Conservation (phyloP, 2,329 filamentous ascomycete genomes). For the Colletotrichum musae region DNA sequence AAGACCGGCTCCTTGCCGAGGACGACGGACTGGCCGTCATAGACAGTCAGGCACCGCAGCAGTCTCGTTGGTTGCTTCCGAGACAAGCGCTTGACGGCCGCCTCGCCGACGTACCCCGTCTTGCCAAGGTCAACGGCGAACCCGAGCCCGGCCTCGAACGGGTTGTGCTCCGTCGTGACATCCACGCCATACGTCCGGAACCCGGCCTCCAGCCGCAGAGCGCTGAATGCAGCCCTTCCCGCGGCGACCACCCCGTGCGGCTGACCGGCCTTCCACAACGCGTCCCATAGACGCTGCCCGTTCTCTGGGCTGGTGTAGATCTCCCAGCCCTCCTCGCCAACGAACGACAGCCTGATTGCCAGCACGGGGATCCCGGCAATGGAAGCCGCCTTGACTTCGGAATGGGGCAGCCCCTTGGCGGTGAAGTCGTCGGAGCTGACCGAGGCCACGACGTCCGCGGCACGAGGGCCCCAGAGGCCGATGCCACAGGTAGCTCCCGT, state of each 20-base stretch:
- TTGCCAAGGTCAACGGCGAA: slow-evolving; percentile 65
- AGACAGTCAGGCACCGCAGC: slow-evolving; percentile 66
- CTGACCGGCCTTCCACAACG: slow-evolving; percentile 68
- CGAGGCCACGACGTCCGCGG: slow-evolving; percentile 64
- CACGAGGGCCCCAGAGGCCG: slow-evolving; percentile 73
- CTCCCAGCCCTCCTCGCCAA: slow-evolving; percentile 75
- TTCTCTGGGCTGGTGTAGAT: slow-evolving; percentile 72
- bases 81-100: slow-evolving; percentile 60
- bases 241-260: slow-evolving; percentile 70
- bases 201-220: slow-evolving; percentile 72
- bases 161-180: slow-evolving; percentile 73
- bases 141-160: slow-evolving; percentile 70
- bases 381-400: slow-evolving; percentile 62
- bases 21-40: slow-evolving; percentile 70
- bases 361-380: slow-evolving; percentile 71
- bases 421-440: slow-evolving; percentile 63
- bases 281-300: slow-evolving; percentile 72
- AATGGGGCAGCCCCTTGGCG: slow-evolving; percentile 63
- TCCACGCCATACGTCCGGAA: slow-evolving; percentile 71
- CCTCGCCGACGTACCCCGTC: slow-evolving; percentile 65
- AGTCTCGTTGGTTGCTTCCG: slow-evolving; percentile 49
- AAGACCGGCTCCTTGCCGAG: slow-evolving; percentile 76
- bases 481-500: slow-evolving; percentile 73
- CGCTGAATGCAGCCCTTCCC: slow-evolving; percentile 70
- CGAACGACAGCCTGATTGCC: slow-evolving; percentile 69